Conservation (phyloP, 2,329 filamentous ascomycete species). For the Exophiala sideris region DNA sequence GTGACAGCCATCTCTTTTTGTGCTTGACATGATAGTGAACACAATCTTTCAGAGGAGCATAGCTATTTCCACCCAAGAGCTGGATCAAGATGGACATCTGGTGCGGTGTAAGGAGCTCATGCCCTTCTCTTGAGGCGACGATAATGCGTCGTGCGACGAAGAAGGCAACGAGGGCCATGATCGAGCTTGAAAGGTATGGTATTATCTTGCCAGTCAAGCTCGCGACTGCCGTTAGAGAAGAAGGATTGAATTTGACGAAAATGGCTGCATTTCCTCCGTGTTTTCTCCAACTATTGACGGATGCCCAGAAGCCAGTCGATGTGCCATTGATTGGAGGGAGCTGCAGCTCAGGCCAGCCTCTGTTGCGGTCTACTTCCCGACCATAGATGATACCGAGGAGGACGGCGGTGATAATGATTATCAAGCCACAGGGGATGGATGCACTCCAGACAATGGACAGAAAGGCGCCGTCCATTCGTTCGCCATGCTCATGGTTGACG, state of each 20-base stretch:
- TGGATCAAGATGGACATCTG: slow-evolving; percentile 7
- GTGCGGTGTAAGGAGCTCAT: slow-evolving; percentile 8
- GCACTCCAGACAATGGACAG: not conserved
- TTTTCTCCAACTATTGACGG: not conserved
- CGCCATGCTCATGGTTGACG: not conserved
- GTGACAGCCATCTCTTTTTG: slow-evolving; percentile 1
- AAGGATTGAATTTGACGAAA: slow-evolving; percentile 18
- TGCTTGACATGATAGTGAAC: slow-evolving; percentile 1
- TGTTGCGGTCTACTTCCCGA: not conserved
- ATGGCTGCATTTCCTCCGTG: slow-evolving; percentile 16
- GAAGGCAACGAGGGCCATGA: slow-evolving; percentile 17
- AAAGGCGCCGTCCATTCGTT: not conserved
- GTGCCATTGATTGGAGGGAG: not conserved
- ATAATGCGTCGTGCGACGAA: slow-evolving; percentile 15
- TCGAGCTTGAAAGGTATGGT: slow-evolving; percentile 15
- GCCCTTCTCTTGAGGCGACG: slow-evolving; percentile 7
- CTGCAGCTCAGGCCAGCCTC: not conserved
- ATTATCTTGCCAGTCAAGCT: slow-evolving; percentile 16
- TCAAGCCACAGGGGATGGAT: not conserved
- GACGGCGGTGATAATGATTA: not conserved
- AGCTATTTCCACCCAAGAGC: slow-evolving; percentile 4
- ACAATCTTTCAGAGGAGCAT: slow-evolving; percentile 2
- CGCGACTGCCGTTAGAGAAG: slow-evolving; percentile 16
- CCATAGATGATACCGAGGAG: not conserved
- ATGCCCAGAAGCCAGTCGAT: not conserved